Evolutionary conservation across 2,329 filamentous ascomycete genomes (phyloP).

Genomic region (Drechslera avenae): DNA sequence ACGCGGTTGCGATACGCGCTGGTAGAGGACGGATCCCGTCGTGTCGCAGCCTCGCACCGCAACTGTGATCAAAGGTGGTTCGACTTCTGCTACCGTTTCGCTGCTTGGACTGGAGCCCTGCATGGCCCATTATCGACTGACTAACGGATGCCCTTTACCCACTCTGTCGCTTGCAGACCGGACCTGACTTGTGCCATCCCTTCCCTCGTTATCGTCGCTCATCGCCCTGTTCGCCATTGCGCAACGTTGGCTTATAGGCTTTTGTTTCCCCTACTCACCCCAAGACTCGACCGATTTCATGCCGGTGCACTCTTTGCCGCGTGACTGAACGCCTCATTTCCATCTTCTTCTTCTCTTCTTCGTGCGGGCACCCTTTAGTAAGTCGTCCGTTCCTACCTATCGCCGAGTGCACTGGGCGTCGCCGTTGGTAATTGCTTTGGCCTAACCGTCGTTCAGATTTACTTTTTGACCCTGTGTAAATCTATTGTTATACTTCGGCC

Average conservation of each 20-base stretch:
- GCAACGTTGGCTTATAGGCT: slow-evolving; percentile 44
- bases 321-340: slow-evolving; percentile 31
- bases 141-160: slow-evolving; percentile 28
- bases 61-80: slow-evolving; percentile 37
- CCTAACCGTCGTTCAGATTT: slow-evolving; percentile 38
- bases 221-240: slow-evolving; percentile 18
- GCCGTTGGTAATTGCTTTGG: slow-evolving; percentile 7
- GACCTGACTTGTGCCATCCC: slow-evolving; percentile 28
- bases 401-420: neutral
- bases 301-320: slow-evolving; percentile 49
- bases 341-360: slow-evolving; percentile 40
- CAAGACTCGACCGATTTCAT: slow-evolving; percentile 43
- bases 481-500: slow-evolving; percentile 31
- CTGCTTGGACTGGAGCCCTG: slow-evolving; percentile 25
- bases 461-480: slow-evolving; percentile 38
- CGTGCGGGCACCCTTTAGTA: slow-evolving; percentile 49
- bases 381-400: slow-evolving; percentile 17
- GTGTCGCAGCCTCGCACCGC: slow-evolving; percentile 40
- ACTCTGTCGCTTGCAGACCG: slow-evolving; percentile 32
- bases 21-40: slow-evolving; percentile 30
- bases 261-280: slow-evolving; percentile 43
- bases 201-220: slow-evolving; percentile 11
- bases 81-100: slow-evolving; percentile 43
- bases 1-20: slow-evolving; percentile 37
- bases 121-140: slow-evolving; percentile 5